Percentiles rank a stretch among this genome's conserved stretches.
Evolutionary conservation across 1,284 basidiomycete genomes (phyloP).

Genomic region (Cerrena zonata): DNA sequence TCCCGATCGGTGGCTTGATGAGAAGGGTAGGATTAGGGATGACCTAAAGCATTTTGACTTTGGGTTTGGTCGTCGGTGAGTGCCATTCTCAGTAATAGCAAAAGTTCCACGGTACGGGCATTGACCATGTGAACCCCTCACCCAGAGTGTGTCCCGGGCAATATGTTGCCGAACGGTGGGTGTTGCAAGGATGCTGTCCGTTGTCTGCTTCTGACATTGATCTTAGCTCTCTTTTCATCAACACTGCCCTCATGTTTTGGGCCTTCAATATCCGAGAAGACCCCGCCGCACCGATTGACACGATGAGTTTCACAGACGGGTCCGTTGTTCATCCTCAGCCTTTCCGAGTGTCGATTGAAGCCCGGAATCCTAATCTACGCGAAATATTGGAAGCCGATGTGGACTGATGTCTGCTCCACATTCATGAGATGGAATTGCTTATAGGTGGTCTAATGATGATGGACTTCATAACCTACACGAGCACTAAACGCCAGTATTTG

Average conservation of each 20-base stretch:
- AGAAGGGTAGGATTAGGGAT: conserved; percentile 41
- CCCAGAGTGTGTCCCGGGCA: conserved; percentile 55
- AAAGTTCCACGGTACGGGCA: background rate
- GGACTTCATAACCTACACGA: no score
- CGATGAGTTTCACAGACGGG: conserved; percentile 49
- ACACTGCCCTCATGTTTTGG: conserved; percentile 55
- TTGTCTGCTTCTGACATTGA: background rate
- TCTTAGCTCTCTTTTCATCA: conserved; percentile 51
- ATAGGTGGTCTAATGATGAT: no score
- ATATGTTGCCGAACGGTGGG: conserved; percentile 49
- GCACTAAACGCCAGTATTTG: no score
- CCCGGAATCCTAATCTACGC: conserved; percentile 12
- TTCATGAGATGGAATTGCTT: no score
- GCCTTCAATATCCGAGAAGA: conserved; percentile 49
- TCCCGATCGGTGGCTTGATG: conserved; percentile 52
- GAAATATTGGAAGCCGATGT: conserved; percentile 7
- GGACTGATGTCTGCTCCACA: no score
- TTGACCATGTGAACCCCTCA: background rate
- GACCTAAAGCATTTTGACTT: conserved; percentile 49
- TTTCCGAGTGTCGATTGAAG: conserved; percentile 44
- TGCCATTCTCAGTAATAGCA: background rate
- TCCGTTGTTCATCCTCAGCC: conserved; percentile 53
- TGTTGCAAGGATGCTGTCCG: background rate
- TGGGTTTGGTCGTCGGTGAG: conserved; percentile 56
- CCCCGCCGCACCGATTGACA: conserved; percentile 46